Base-by-base conservation (phyloP, 768 basidiomycete species). In the Pholiota microspora region DNA sequence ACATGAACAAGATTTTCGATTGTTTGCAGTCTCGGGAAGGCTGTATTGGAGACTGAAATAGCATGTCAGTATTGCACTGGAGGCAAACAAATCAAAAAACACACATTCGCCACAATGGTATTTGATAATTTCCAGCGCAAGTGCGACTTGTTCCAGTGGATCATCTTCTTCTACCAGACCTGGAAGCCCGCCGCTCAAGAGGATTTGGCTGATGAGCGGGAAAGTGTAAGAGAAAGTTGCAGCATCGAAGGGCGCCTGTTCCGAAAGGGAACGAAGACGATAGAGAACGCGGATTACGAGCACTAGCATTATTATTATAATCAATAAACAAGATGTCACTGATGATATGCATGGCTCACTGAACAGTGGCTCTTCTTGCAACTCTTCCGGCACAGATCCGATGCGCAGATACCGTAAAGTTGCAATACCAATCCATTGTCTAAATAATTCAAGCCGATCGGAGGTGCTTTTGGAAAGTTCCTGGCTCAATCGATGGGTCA, bases 221-320 rank as follows among this genome's bases (percentile, higher is more conserved):
- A 85, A 88, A 0, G 82, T 71, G 60, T 94, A 92, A 0, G 90
- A 84, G 69, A 91, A 96, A 0, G 94, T 94, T 1, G 91, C 84
- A 0, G 88, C 79, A 64, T 96, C 92, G 48, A 98, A 87, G 0
- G 93, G 84, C 0, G 81, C 71, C 59, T 92, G 87, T 57, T 95
- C 91, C 0, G 92, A 85, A 3, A 95, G 74, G 54, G 81, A 88
- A 16, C 90, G 84, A 0, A 98, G 68, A 16, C 91, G 84, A 67
- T 96, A 89, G 1, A 99, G 75, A 1, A 98, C 85, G 24, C 97
- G 89, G 44, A 91, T 74, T 23, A 95, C 77, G 28, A 98, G 74
- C 5, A 77, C 94, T 94, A 54, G 21, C 38, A 28, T 32, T 36
- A 46, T 42, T 2, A 49, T 28, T 36, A 45, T 46, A 25, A 29